Percentiles rank a stretch among this genome's conserved stretches.
Evolutionary conservation across 2,329 filamentous ascomycete genomes (phyloP).

Genomic region (Fusarium compactum): DNA sequence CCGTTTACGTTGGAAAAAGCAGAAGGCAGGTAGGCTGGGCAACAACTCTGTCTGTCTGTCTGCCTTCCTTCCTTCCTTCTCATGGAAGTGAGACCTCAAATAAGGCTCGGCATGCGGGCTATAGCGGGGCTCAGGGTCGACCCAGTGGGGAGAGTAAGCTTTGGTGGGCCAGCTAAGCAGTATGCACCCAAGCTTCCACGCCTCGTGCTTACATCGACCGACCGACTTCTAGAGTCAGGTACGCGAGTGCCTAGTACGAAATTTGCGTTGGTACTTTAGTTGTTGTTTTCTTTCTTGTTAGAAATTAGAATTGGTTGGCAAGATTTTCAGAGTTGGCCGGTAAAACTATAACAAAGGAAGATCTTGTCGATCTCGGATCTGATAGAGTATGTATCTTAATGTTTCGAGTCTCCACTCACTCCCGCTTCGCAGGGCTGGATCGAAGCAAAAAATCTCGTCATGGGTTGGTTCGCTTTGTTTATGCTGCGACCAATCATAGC

Average conservation of each 20-base stretch:
- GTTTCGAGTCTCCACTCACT: constrained; percentile 20
- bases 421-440: constrained; percentile 40
- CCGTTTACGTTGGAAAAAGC: neutral
- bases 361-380: neutral
- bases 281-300: neutral
- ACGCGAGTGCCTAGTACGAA: constrained; percentile 17
- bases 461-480: constrained; percentile 29
- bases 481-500: constrained; percentile 20
- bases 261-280: neutral
- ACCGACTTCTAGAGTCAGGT: constrained; percentile 22
- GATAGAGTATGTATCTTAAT: neutral
- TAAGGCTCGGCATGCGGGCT: constrained; percentile 20
- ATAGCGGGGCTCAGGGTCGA: constrained; percentile 20
- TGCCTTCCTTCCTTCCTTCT: neutral
- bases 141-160: constrained; percentile 30
- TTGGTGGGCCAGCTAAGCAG: constrained; percentile 12
- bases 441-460: constrained; percentile 28
- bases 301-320: neutral
- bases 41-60: neutral
- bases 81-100: neutral
- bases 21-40: neutral
- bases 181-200: neutral
- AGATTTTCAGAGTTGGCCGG: too few relatives aligned
- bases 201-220: constrained; percentile 13
- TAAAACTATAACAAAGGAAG: neutral